These are phyloP conservation scores for Lomentospora prolificans DNA, from an alignment of 2,329 filamentous ascomycete genomes.

Conservation along the genomic window DNA sequence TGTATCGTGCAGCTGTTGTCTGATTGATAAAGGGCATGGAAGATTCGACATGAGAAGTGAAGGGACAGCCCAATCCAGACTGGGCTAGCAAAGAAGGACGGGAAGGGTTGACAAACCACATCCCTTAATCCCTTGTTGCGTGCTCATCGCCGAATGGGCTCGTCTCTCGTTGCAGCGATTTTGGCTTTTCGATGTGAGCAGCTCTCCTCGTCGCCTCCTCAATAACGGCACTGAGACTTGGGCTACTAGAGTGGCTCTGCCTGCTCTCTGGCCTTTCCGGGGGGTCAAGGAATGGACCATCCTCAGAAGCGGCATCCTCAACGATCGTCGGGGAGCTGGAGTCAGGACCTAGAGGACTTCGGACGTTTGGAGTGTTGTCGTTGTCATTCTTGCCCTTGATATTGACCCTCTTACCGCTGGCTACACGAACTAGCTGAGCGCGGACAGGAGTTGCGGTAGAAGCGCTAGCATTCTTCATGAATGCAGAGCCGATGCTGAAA, in stretches of 20 bases:
- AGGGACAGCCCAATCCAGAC: not conserved
- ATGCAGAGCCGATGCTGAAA: conserved; percentile 60
- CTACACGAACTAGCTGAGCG: conserved; percentile 51
- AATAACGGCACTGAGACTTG: conserved; percentile 44
- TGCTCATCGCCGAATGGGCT: conserved; percentile 52
- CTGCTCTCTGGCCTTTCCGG: conserved; percentile 23
- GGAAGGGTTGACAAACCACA: not conserved
- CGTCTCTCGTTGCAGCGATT: conserved; percentile 21
- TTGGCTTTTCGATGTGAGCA: conserved; percentile 20
- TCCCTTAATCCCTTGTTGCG: conserved; percentile 38
- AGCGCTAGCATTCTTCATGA: conserved; percentile 53
- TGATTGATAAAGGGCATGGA: not conserved
- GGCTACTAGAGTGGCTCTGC: conserved; percentile 22
- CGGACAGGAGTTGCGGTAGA: conserved; percentile 46
- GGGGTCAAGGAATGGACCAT: conserved; percentile 52
- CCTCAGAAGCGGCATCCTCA: conserved; percentile 34
- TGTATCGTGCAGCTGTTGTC: not conserved
- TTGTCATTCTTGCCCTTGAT: conserved; percentile 14
- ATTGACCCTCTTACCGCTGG: conserved; percentile 31
- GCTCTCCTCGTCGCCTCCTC: conserved; percentile 38
- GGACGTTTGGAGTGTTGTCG: conserved; percentile 10
- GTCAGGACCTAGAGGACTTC: conserved; percentile 21
- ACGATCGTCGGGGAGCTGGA: conserved; percentile 31
- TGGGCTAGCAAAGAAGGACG: not conserved
- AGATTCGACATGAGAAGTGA: conserved; percentile 2